A percentile compares a stretch with the other conserved stretches of the same genome.
phyloP scores from a whole-genome alignment of 164 flowering plant genomes.

The Nymphaea thermarum region DNA sequence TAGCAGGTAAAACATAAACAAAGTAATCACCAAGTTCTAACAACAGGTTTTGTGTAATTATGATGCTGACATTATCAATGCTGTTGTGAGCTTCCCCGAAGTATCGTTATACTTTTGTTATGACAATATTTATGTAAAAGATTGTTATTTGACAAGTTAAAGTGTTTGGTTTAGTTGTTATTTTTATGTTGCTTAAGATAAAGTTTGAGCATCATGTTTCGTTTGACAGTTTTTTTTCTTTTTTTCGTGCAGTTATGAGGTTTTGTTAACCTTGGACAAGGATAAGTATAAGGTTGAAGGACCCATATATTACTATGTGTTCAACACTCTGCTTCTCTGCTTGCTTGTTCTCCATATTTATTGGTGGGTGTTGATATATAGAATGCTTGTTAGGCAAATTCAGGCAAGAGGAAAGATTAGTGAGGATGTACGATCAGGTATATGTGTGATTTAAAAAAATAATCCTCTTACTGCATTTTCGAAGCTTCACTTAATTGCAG shows the following conservation, averaged over 20 bases:
- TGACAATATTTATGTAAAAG: no score
- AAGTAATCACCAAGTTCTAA: no score
- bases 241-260: constrained; percentile 65
- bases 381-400: constrained; percentile 90
- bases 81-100: no score
- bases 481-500: neutral
- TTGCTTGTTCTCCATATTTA: constrained; percentile 83
- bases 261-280: constrained; percentile 45
- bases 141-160: no score
- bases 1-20: no score
- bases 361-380: constrained; percentile 81
- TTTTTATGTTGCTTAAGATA: no score
- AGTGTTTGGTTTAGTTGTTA: no score
- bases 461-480: neutral
- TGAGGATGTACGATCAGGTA: constrained; percentile 96
- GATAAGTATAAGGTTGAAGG: constrained; percentile 55
- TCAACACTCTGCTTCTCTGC: constrained; percentile 73
- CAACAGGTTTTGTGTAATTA: no score
- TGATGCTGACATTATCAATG: no score
- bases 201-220: no score
- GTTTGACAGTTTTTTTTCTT: neutral
- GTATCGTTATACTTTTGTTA: no score
- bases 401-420: constrained; percentile 71
- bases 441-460: constrained; percentile 2
- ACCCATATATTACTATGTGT: constrained; percentile 71